phyloP scores from a whole-genome alignment of 2,329 filamentous ascomycete species.

The Karstenula rhodostoma region DNA sequence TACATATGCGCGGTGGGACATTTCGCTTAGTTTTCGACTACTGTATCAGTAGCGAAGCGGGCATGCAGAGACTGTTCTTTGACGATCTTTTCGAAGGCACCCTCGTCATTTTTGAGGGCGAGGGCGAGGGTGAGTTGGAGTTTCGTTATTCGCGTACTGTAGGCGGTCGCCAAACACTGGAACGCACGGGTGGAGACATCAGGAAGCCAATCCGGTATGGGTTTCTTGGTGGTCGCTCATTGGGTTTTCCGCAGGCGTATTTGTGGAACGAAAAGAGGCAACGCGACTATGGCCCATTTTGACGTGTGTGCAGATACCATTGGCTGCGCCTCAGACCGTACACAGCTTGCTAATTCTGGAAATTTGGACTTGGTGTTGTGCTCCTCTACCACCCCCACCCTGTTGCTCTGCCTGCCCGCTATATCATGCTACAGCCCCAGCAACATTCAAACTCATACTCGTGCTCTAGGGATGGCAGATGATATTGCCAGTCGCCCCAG shows the following conservation, averaged over 20 bases:
- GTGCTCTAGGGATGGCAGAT: background rate
- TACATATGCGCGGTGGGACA: background rate
- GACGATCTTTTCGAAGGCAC: background rate
- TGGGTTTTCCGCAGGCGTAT: background rate
- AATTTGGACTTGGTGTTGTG: too few species aligned
- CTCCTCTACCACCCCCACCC: background rate
- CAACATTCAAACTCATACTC: background rate
- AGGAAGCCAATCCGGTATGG: background rate
- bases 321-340: background rate
- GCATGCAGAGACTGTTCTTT: background rate
- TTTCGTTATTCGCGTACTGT: background rate
- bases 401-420: background rate
- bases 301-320: background rate
- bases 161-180: background rate
- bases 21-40: background rate
- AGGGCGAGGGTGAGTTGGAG: background rate
- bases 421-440: background rate
- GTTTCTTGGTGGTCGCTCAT: background rate
- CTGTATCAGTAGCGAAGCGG: background rate
- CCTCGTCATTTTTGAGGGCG: background rate
- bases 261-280: background rate
- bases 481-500: background rate
- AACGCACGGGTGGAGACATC: background rate
- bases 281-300: background rate
- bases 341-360: too few species aligned